A percentile compares a stretch with the other conserved stretches of the same genome.
Conservation (phyloP, 1,284 basidiomycete species). For the Apiotrichum mycotoxinovorans region DNA sequence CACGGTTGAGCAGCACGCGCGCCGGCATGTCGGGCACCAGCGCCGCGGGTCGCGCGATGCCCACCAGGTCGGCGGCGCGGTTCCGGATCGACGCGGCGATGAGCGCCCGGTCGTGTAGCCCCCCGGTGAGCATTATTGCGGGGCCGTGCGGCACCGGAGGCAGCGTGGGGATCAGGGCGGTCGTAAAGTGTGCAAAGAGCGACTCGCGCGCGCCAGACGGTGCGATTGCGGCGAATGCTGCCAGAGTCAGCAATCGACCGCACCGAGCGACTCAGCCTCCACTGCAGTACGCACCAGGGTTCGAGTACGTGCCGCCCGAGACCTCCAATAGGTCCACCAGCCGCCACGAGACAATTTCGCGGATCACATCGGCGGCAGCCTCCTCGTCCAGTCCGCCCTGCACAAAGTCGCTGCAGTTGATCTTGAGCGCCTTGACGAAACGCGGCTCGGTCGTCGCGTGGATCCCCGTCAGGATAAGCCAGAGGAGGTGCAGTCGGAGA, state of each 20-base stretch:
- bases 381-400: slow-evolving; percentile 50
- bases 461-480: slow-evolving; percentile 62
- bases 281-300: slow-evolving; percentile 24
- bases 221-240: slow-evolving; percentile 12
- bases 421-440: slow-evolving; percentile 79
- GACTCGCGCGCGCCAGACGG: slow-evolving; percentile 30
- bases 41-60: slow-evolving; percentile 43
- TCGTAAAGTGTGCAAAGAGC: slow-evolving; percentile 43
- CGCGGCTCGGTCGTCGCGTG: slow-evolving; percentile 57
- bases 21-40: slow-evolving; percentile 32
- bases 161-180: slow-evolving; percentile 32
- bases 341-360: slow-evolving; percentile 53
- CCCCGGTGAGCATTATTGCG: slow-evolving; percentile 45
- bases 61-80: slow-evolving; percentile 39
- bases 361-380: slow-evolving; percentile 35
- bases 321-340: slow-evolving; percentile 50
- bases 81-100: slow-evolving; percentile 33
- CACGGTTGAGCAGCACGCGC: slow-evolving; percentile 31
- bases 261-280: too few relatives aligned
- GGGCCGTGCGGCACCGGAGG: slow-evolving; percentile 37
- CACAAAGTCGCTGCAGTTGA: slow-evolving; percentile 82
- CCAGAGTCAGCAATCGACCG: slow-evolving; percentile 14
- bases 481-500: slow-evolving; percentile 60
- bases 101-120: slow-evolving; percentile 35
- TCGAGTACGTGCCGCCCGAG: slow-evolving; percentile 44